A percentile compares a stretch with the other conserved stretches of the same genome.
Evolutionary conservation across 352 stramenopile species (phyloP).

Genomic region (Phytophthora meadii): DNA sequence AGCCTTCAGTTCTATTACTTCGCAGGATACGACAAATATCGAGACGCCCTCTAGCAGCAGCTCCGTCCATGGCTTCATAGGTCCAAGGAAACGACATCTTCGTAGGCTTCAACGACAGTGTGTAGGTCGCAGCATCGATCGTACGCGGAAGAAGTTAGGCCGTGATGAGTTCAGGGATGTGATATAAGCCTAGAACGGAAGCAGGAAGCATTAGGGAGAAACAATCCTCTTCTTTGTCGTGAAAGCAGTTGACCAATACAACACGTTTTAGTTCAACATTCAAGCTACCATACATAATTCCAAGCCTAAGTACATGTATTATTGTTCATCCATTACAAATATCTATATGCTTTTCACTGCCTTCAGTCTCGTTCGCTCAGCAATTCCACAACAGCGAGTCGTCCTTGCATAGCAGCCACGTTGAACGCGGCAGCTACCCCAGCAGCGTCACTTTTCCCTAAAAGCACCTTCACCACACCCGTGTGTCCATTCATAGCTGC

Average conservation of each 20-base stretch:
- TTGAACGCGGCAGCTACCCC: slow-evolving; percentile 22
- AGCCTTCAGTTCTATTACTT: neutral
- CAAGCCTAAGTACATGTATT: too few relatives aligned
- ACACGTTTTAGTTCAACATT: too few relatives aligned
- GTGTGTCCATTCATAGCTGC: slow-evolving; percentile 24
- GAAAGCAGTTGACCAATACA: too few relatives aligned
- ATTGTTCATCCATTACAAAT: too few relatives aligned
- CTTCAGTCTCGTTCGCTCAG: slow-evolving; percentile 22
- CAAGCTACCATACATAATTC: too few relatives aligned
- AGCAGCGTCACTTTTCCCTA: slow-evolving; percentile 17
- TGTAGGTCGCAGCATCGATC: slow-evolving; percentile 10
- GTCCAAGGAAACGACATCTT: neutral
- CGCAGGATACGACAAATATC: neutral
- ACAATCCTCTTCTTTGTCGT: too few relatives aligned
- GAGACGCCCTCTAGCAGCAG: neutral
- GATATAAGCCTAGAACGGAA: neutral
- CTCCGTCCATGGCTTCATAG: neutral
- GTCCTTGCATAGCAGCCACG: slow-evolving; percentile 22
- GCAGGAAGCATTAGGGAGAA: neutral
- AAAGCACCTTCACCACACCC: slow-evolving; percentile 17
- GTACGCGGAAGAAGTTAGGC: slow-evolving; percentile 2
- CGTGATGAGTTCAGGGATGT: neutral
- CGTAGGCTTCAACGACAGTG: neutral
- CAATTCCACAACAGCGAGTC: slow-evolving; percentile 21
- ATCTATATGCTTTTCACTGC: too few relatives aligned